Evolutionary conservation across 768 basidiomycete species (phyloP), one percentile per base, ranked within the genome.

Genomic region (Gautieria morchelliformis): DNA sequence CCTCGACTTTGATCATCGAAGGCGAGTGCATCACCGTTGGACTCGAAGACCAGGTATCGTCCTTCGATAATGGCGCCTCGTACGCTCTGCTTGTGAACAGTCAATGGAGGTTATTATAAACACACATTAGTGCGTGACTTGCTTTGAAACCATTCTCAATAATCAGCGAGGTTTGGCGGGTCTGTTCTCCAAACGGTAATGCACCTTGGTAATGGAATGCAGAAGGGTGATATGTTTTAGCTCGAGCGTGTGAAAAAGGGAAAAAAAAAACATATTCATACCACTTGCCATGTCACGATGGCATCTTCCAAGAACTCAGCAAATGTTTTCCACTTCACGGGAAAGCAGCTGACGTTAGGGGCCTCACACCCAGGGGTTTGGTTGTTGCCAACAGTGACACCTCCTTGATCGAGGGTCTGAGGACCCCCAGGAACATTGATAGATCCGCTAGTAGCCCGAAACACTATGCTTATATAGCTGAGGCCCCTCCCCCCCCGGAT

Each of bases 31-130:
- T 52, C 7, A 15, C 50, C 50, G 10, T 49, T 17, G 5, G 60
- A 44, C 41, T 63, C 62, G 52, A 59, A 42, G 19, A 61, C 57
- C 12, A 63, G 47, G 54, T 45, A 61, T 24, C 62, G 60, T 19
- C 62, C 62, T 45, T 63, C 62, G 27, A 60, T 61, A 11, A 61
- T 8, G 14, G 22, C 41, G 10, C 62, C 62, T 37, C 62, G 60
- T 27, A 63, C 53, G 14, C 35, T 22, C 57, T 59, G 54, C n/a
- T 10, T 2, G 14, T 19, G 40, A 53, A 33, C 11, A 32, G 11
- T n/a, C 15, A 51, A n/a, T n/a, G 9, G 10, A 24, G 45, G 9
- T 40, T 35, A 4, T n/a, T 30, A 39, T 35, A n/a, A 30, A 50
- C 17, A 20, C 20, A 37, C 17, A 37, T 53, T 22, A 2, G 35